Base-by-base conservation (phyloP, 805 yeast species). In the Komagataella ulmi region DNA sequence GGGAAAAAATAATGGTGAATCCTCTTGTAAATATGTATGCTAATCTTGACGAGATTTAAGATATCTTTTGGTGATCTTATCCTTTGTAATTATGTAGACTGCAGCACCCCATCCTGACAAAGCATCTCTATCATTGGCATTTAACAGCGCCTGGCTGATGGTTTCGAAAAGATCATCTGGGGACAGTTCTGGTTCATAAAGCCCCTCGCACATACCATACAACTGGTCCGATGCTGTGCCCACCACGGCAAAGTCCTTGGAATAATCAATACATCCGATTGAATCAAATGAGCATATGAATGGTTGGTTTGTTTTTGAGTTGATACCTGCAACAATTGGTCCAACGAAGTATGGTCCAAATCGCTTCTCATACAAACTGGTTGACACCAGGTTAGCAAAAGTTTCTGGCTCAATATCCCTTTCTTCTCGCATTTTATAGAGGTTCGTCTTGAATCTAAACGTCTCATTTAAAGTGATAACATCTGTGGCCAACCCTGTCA, bases 81-180 rank as follows among this genome's bases (percentile, higher is more conserved):
- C 98, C 70, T 89, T 89, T 48, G 95, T 87, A 50, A 93, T 80
- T 52, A 93, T 73, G 68, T 91, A 91, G 21, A 93, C 98, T 17
- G 88, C 85, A 7, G 96, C 97, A 62, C 99, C 99, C 97, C 97
- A 93, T 58, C 99, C 99, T 30, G 95, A 83, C 53, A 93, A 75
- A 5, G 97, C 96, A 69, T 93, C 99, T 75, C 99, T 85, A 68
- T 93, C 99, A 44, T 86, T 95, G 17, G 97, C 98, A 65, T 86
- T 88, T 72, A 93, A 73, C 54, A 93, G 72, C 1, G 97, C 91
- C 69, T 93, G 99, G 59, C 95, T 82, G 58, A 89, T 85, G 45
- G 98, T 91, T 68, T 93, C 98, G 64, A 93, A 93, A 59, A 93
- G 73, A 67, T 93, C 97, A 58, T 93, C 98, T 5, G 98, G 89